Base-by-base conservation (phyloP, 345 rosid genomes). In the Citrus sp. region DNA sequence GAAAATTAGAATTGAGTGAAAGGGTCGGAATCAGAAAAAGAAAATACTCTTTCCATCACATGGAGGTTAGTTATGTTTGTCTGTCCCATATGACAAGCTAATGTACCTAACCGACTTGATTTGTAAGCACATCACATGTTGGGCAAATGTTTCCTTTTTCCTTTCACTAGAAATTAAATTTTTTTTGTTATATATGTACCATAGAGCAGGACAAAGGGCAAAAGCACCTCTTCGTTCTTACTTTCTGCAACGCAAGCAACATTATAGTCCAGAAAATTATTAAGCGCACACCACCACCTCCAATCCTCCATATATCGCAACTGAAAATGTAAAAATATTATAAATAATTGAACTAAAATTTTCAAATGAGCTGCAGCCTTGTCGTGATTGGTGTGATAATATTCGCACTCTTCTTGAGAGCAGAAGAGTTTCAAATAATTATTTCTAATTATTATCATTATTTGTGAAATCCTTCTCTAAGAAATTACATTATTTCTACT, bases 31-130 rank as follows among this genome's bases (percentile, higher is more conserved):
- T 13, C 54, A 27, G 12, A 37, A 0, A 0, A 59, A 40, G 80
- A 59, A 14, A 8, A 35, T 30, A 30, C 9, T 34, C 25, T 34
- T 67, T 21, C 42, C 75, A 61, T 72, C 83, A 81, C 80, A 65
- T 58, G 42, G 62, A 40, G 51, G 68, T 75, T 40, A 68, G 75
- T 12, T 69, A 24, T 4, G 34, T 7, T 9, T 80, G 72, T 71
- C 37, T 37, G 72, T 32, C 32, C 32, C 56, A 56, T 34, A 4
- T 55, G 77, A 80, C 75, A 3, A 46, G 4, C 51, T 3, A 3
- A 0, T 12, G 3, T 12, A 46, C 51, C 51, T 72, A 25, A 62
- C 51, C 32, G 10, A 62, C 12, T 66, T 24, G 34, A 69, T n/a
- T 1, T 12, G 21, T 74, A 58, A 72, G 64, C 42, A 10, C 27